These are phyloP conservation scores for Trichosporon faecale DNA, from an alignment of 1,284 basidiomycete genomes.

Conservation along the genomic window DNA sequence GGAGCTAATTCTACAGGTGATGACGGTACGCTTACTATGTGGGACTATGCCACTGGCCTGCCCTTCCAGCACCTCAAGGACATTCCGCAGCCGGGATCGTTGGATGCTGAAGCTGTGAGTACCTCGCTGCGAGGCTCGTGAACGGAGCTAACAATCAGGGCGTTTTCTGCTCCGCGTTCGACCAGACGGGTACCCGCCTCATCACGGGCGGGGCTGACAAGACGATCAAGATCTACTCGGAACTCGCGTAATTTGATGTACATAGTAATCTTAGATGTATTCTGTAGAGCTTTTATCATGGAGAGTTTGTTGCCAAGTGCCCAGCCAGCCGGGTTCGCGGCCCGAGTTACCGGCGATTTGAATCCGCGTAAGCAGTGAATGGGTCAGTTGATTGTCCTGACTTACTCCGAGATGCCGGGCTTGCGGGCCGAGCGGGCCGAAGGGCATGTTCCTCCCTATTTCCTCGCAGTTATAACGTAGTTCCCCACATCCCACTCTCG, in stretches of 20 bases:
- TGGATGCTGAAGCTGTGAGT: constrained; percentile 88
- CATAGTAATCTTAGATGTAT: constrained; percentile 1
- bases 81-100: constrained; percentile 90
- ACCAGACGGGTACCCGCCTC: constrained; percentile 87
- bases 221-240: constrained; percentile 72
- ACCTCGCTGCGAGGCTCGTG: not conserved
- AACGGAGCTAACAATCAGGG: constrained; percentile 32
- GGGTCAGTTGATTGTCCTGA: not conserved
- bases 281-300: not conserved
- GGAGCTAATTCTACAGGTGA: constrained; percentile 59
- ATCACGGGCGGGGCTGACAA: constrained; percentile 98
- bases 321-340: not conserved
- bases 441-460: not conserved
- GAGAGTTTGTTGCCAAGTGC: no score
- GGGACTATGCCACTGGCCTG: constrained; percentile 92
- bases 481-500: not conserved
- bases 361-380: no score
- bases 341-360: constrained; percentile 2
- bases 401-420: constrained; percentile 1
- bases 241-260: constrained; percentile 34
- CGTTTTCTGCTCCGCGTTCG: constrained; percentile 93
- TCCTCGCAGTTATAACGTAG: not conserved
- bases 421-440: not conserved
- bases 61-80: constrained; percentile 94
- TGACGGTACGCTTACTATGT: constrained; percentile 82